Evolutionary conservation across 1,139 yeast species (phyloP).

Genomic region (Zhuliangozyma parablackwelliae): DNA sequence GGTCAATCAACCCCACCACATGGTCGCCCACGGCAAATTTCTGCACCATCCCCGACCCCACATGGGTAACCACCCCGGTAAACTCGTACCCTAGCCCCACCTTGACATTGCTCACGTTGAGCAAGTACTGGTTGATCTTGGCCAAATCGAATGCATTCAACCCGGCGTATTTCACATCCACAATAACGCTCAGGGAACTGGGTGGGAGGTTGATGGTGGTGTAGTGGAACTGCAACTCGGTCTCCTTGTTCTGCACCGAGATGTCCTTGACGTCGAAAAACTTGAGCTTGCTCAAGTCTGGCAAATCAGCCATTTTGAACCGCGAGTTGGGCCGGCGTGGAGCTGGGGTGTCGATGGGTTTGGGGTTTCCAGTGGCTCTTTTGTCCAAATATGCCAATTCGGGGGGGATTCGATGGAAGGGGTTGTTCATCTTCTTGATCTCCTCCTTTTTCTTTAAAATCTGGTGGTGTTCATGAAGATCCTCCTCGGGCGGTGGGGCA

Average conservation of each 20-base stretch:
- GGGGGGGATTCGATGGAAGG: slow-evolving; percentile 43
- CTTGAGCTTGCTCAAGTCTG: slow-evolving; percentile 27
- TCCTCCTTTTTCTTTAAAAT: slow-evolving; percentile 22
- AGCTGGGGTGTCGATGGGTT: slow-evolving; percentile 7
- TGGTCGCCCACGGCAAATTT: slow-evolving; percentile 28
- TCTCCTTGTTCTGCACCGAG: slow-evolving; percentile 39
- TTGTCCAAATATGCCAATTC: slow-evolving; percentile 38
- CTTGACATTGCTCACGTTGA: slow-evolving; percentile 34
- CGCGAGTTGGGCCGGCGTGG: slow-evolving; percentile 6
- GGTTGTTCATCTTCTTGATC: slow-evolving; percentile 23
- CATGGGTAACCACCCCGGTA: slow-evolving; percentile 30
- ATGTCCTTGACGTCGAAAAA: slow-evolving; percentile 37
- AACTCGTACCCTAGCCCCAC: slow-evolving; percentile 44
- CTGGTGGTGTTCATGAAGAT: slow-evolving; percentile 32
- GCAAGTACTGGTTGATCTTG: slow-evolving; percentile 32
- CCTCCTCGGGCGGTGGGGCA: slow-evolving; percentile 38
- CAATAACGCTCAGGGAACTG: slow-evolving; percentile 27
- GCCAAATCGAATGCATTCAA: slow-evolving; percentile 37
- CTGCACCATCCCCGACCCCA: slow-evolving; percentile 24
- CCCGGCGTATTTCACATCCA: slow-evolving; percentile 35
- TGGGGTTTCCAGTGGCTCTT: slow-evolving; percentile 7
- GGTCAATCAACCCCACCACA: slow-evolving; percentile 37
- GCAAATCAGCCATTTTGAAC: slow-evolving; percentile 6
- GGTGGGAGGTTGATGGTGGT: slow-evolving; percentile 36
- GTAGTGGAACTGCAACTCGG: slow-evolving; percentile 41